A percentile compares a stretch with the other conserved stretches of the same genome.
Evolutionary conservation across 495 filamentous ascomycete genomes (phyloP).

Genomic region (Penicillium cosmopolitanum): DNA sequence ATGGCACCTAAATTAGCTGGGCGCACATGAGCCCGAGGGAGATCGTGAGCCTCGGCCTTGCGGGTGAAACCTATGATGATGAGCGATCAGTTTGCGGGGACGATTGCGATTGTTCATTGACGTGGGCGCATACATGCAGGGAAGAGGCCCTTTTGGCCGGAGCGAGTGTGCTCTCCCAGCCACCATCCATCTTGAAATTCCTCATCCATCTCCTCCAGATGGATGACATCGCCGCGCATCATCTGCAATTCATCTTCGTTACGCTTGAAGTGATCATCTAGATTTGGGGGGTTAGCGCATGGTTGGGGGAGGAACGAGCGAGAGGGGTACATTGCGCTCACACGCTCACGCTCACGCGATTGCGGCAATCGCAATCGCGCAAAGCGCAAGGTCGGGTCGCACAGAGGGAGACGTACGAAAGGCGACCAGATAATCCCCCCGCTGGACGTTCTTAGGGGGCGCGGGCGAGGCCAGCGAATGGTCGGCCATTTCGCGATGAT

Average conservation of each 20-base stretch:
- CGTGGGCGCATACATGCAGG: slow-evolving; percentile 70
- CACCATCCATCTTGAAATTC: slow-evolving; percentile 99
- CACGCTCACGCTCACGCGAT: neutral
- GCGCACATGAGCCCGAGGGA: slow-evolving; percentile 7
- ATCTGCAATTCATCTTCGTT: slow-evolving; percentile 92
- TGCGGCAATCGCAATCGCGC: slow-evolving; percentile 11
- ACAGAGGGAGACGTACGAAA: slow-evolving; percentile 65
- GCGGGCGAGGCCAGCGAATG: slow-evolving; percentile 21
- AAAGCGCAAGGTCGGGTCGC: slow-evolving; percentile 5
- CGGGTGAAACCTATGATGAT: slow-evolving; percentile 27
- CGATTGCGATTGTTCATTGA: neutral
- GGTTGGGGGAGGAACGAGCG: slow-evolving; percentile 2
- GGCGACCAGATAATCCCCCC: slow-evolving; percentile 73
- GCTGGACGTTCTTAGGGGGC: slow-evolving; percentile 50
- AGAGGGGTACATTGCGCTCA: neutral
- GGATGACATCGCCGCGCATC: slow-evolving; percentile 83
- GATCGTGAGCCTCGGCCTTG: slow-evolving; percentile 20
- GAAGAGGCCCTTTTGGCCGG: slow-evolving; percentile 80
- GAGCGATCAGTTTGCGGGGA: neutral
- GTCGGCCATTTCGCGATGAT: slow-evolving; percentile 40
- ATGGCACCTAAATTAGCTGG: slow-evolving; percentile 10
- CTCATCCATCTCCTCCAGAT: slow-evolving; percentile 92
- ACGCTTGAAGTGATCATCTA: slow-evolving; percentile 85
- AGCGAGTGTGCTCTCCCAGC: slow-evolving; percentile 77
- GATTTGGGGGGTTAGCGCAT: slow-evolving; percentile 21